Evolutionary conservation across 345 rosid species (phyloP).

Genomic region (Leavenworthia alabamica): DNA sequence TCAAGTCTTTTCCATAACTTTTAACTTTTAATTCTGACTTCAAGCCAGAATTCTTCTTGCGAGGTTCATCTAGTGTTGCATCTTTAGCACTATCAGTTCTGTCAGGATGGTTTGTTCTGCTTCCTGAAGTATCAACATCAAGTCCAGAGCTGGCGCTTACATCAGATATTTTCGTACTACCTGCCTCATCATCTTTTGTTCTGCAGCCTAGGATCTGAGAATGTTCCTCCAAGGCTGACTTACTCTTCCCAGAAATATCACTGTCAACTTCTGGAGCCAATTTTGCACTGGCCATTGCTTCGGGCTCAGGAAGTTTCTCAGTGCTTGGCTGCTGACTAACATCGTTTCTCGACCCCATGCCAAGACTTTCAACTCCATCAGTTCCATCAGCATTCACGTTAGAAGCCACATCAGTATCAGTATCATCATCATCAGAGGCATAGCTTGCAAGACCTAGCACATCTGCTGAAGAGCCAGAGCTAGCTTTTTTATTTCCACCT

Average conservation of each 20-base stretch:
- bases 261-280: constrained; percentile 30
- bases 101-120: constrained; percentile 24
- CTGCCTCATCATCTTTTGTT: constrained; percentile 25
- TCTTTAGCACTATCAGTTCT: constrained; percentile 26
- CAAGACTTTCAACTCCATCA: constrained; percentile 45
- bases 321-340: constrained; percentile 31
- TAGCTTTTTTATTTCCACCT: constrained; percentile 42
- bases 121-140: constrained; percentile 26
- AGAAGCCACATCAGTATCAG: constrained; percentile 47
- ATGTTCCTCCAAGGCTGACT: constrained; percentile 5
- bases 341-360: constrained; percentile 26
- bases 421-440: constrained; percentile 78
- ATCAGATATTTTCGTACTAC: constrained; percentile 21
- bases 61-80: constrained; percentile 30
- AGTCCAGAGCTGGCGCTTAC: constrained; percentile 24
- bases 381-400: constrained; percentile 33
- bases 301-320: constrained; percentile 30
- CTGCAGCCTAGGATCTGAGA: constrained; percentile 14
- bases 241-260: constrained; percentile 17
- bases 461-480: constrained; percentile 60
- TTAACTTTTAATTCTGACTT: constrained; percentile 34
- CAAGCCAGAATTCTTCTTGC: constrained; percentile 31
- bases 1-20: constrained; percentile 35
- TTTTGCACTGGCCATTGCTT: constrained; percentile 36
- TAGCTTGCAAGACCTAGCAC: constrained; percentile 88